Conservation (phyloP, 495 filamentous ascomycete genomes). For the Penicillium pancosmium region DNA sequence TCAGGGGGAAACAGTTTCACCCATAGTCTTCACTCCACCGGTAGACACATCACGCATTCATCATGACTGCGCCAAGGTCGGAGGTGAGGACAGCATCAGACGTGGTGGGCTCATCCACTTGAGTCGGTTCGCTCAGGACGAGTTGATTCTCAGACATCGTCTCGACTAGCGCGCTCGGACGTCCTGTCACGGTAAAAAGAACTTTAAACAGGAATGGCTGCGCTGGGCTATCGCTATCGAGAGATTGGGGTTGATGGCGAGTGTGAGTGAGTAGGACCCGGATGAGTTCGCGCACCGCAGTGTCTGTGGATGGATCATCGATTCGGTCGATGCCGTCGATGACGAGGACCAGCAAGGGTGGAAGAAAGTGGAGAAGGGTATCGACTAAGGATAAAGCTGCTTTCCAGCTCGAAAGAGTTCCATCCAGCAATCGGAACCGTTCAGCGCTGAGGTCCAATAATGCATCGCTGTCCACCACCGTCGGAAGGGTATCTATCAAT, state of each 20-base stretch:
- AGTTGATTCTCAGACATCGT: conserved; percentile 43
- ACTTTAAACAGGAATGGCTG: conserved; percentile 42
- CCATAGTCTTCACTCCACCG: neutral
- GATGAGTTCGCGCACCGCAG: conserved; percentile 39
- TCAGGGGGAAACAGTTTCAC: neutral
- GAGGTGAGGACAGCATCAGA: conserved; percentile 32
- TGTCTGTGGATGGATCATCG: conserved; percentile 41
- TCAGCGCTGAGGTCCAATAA: conserved; percentile 42
- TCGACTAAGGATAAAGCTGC: conserved; percentile 45
- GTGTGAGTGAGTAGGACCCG: conserved; percentile 43
- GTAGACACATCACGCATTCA: conserved; percentile 39
- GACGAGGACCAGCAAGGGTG: conserved; percentile 47
- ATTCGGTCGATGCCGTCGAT: conserved; percentile 47
- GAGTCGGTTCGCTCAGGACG: conserved; percentile 34
- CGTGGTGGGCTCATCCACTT: conserved; percentile 20
- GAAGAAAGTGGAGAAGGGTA: conserved; percentile 41
- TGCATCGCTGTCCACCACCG: conserved; percentile 43
- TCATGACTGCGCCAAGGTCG: conserved; percentile 41
- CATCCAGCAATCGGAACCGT: conserved; percentile 42
- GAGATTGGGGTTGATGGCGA: conserved; percentile 28
- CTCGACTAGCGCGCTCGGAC: conserved; percentile 39
- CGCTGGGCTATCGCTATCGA: conserved; percentile 27
- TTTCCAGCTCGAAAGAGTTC: conserved; percentile 43
- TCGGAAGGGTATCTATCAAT: conserved; percentile 47
- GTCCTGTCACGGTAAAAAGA: conserved; percentile 44